Evolutionary conservation across 805 yeast genomes (phyloP), one percentile per base, ranked within the genome.

Genomic region (Maudiozyma bulderi): DNA sequence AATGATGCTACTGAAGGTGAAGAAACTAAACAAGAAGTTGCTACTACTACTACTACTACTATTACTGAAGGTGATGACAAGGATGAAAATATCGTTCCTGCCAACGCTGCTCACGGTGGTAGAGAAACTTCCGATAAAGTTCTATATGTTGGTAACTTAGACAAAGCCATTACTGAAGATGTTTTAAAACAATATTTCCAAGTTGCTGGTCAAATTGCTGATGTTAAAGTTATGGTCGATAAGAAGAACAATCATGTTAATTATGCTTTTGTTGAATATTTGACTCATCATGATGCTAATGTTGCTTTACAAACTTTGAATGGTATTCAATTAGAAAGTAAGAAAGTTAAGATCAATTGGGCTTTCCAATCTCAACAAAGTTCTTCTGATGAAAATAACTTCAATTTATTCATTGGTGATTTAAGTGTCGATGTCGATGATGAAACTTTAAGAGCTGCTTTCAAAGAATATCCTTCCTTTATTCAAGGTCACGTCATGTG

Each of bases 401-500:
- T 72, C 67, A 86, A 85, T 61, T 71, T 89, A 46, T 89, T 88
- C 65, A 87, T 89, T 33, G 96, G 96, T 50, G 96, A 89, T 63
- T 74, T 88, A 56, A 80, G 87, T 39, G 74, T 84, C 7, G 95
- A 89, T 58, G 82, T 89, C 37, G 82, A 85, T 61, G 96, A 89
- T 66, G 95, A 84, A 55, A 62, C 78, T 14, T 73, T 88, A 53
- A 72, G 72, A 46, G 68, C 65, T 42, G 73, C 84, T 10, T 88
- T 88, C 61, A 56, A 70, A 5, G 70, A 72, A 49, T 84, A 77
- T 64, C 71, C 73, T 14, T 76, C 88, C 1, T 70, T 85, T 58
- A 70, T 78, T 44, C 93, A 86, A 64, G 96, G 95, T 10, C 89
- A 88, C 57, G 96, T 88, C 33, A 89, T 88, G 96, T 88, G 96